Conservation (phyloP, 176 grass and related monocot genomes). For the Cenchrus americanus region DNA sequence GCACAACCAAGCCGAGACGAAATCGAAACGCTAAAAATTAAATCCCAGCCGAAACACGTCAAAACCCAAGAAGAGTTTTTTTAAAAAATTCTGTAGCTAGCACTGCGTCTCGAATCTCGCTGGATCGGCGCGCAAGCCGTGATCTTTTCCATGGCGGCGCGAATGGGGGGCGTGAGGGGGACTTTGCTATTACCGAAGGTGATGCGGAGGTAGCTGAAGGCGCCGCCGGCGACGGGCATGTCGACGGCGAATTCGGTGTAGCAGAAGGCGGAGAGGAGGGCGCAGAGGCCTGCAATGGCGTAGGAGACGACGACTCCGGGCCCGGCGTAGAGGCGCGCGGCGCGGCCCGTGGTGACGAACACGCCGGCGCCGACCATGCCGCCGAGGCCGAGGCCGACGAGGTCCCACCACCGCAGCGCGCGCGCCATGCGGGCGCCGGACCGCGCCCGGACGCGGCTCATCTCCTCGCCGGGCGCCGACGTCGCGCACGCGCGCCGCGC, state of each 20-base stretch:
- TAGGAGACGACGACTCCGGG: conserved; percentile 63
- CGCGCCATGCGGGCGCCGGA: conserved; percentile 58
- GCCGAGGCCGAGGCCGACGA: conserved; percentile 62
- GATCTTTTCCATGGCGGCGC: neutral
- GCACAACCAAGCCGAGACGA: neutral
- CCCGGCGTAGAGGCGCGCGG: conserved; percentile 35
- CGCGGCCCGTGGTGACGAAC: conserved; percentile 62
- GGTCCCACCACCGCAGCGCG: conserved; percentile 68
- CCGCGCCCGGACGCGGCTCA: conserved; percentile 58
- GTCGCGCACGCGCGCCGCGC: conserved; percentile 47
- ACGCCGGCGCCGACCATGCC: conserved; percentile 70
- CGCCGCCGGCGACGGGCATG: conserved; percentile 88
- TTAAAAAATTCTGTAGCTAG: neutral
- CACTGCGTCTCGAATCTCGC: neutral
- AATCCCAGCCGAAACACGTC: neutral
- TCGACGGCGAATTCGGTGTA: conserved; percentile 98
- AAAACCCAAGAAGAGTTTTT: neutral
- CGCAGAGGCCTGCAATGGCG: conserved; percentile 95
- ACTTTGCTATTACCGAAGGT: conserved; percentile 72
- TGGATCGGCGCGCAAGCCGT: neutral
- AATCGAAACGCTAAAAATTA: neutral
- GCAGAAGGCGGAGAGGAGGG: conserved; percentile 94
- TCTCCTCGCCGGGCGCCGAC: conserved; percentile 61
- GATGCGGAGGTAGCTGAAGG: conserved; percentile 76
- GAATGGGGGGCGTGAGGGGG: neutral